Conservation (phyloP, 208 protist species). For the Trypanosoma congolense region DNA sequence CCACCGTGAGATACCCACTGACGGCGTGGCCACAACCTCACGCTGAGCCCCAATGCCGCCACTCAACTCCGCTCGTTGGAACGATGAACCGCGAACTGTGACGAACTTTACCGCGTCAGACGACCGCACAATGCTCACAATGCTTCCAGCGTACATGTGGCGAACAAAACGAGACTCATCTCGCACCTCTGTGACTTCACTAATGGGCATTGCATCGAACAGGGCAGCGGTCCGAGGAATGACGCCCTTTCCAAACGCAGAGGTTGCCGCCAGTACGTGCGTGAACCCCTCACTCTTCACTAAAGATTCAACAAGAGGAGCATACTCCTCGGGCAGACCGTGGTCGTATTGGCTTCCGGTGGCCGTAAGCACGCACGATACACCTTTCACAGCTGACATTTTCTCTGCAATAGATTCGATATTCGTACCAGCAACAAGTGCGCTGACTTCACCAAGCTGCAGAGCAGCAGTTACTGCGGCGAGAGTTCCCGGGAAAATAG, state of each 20-base stretch:
- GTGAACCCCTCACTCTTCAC: constrained; percentile 72
- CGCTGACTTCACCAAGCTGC: constrained; percentile 78
- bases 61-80: constrained; percentile 50
- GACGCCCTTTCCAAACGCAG: constrained; percentile 93
- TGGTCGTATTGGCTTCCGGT: constrained; percentile 72
- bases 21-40: constrained; percentile 33
- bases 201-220: constrained; percentile 88
- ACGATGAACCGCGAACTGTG: constrained; percentile 93
- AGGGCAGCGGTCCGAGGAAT: constrained; percentile 91
- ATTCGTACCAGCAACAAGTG: constrained; percentile 72
- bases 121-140: constrained; percentile 92
- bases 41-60: constrained; percentile 36
- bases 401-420: constrained; percentile 25
- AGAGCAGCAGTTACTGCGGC: constrained; percentile 84
- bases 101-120: constrained; percentile 90
- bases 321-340: constrained; percentile 80
- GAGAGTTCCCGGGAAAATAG: constrained; percentile 74
- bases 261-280: constrained; percentile 92
- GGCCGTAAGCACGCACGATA: constrained; percentile 68
- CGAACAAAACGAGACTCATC: constrained; percentile 93
- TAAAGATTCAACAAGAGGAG: constrained; percentile 47
- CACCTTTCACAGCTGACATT: constrained; percentile 71
- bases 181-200: constrained; percentile 91
- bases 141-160: constrained; percentile 98
- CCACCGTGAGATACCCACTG: constrained; percentile 39